Base-by-base conservation (phyloP, 441 rosid genomes). In the Raphanus hybrid region DNA sequence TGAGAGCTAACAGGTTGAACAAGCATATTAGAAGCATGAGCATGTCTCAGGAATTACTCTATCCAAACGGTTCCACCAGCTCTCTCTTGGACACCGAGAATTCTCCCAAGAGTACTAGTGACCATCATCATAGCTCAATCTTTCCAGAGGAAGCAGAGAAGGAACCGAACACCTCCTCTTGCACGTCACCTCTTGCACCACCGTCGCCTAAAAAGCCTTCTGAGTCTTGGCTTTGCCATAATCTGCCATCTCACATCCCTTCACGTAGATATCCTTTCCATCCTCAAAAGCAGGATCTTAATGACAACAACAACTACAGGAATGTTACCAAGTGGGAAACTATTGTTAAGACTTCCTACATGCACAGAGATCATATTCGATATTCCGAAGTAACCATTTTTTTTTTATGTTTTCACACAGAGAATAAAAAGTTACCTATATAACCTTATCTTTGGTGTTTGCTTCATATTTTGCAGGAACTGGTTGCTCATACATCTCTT, bases 171-270 rank as follows among this genome's bases (percentile, higher is more conserved):
- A n/a, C 61, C 9, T 70, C 74, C 41, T 23, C 26, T 23, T 62
- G 85, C 69, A 66, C 34, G 65, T 54, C 85, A 70, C 81, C 75
- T 60, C 85, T 85, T 82, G 85, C 90, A n/a, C 97, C 91, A 72
- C 89, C 91, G 4, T 78, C 85, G 14, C 97, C 92, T 2, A 90
- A 87, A 79, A 88, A 86, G 71, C 99, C 99, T 7, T 89, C 99
- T 0, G 94, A 93, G 59, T 95, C 99, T 23, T 95, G 99, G 99
- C 96, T 95, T 41, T 78, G 87, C 78, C 91, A 93, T 61, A 84
- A 94, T 29, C 81, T 90, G 77, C 97, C 98, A 77, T 82, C 90
- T 2, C 84, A 79, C 41, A 86, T 74, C 57, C 73, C 84, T 27
- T 74, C 84, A 64, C 77, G 85, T 4, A 82, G 80, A 50, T 74